phyloP scores from a whole-genome alignment of 352 stramenopile genomes.

The Globisporangium canariense region DNA sequence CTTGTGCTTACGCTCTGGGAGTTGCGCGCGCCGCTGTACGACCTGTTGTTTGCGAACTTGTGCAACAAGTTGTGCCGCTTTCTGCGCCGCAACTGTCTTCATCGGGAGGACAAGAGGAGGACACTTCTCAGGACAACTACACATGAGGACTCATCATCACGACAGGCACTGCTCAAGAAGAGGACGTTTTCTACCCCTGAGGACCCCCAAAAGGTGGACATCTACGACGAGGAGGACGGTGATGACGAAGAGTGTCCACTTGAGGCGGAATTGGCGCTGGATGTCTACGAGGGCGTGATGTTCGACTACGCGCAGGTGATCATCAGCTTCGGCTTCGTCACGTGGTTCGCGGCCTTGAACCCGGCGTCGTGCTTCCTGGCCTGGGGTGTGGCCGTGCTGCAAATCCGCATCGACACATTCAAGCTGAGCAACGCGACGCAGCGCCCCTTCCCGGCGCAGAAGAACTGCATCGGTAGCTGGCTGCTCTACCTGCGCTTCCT shows the following conservation, averaged over 20 bases:
- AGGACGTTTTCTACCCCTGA: background rate
- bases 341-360: conserved; percentile 57
- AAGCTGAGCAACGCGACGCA: conserved; percentile 60
- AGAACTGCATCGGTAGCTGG: conserved; percentile 62
- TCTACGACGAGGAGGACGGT: conserved; percentile 4
- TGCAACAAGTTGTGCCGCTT: conserved; percentile 1
- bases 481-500: conserved; percentile 51
- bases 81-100: background rate
- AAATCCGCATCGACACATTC: conserved; percentile 63
- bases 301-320: conserved; percentile 76
- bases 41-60: conserved; percentile 13
- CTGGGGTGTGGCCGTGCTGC: conserved; percentile 48
- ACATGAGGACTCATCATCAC: background rate
- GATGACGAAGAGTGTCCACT: conserved; percentile 14
- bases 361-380: conserved; percentile 37
- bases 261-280: conserved; percentile 39
- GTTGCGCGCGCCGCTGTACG: conserved; percentile 32
- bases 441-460: conserved; percentile 50
- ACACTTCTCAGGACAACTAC: conserved; percentile 1
- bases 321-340: conserved; percentile 55
- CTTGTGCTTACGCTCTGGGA: conserved; percentile 32
- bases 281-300: conserved; percentile 64
- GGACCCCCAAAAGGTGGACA: background rate
- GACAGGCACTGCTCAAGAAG: conserved; percentile 11
- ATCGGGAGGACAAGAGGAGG: background rate